Evolutionary conservation across 345 rosid species (phyloP).

Genomic region (Anastatica hierochuntica): DNA sequence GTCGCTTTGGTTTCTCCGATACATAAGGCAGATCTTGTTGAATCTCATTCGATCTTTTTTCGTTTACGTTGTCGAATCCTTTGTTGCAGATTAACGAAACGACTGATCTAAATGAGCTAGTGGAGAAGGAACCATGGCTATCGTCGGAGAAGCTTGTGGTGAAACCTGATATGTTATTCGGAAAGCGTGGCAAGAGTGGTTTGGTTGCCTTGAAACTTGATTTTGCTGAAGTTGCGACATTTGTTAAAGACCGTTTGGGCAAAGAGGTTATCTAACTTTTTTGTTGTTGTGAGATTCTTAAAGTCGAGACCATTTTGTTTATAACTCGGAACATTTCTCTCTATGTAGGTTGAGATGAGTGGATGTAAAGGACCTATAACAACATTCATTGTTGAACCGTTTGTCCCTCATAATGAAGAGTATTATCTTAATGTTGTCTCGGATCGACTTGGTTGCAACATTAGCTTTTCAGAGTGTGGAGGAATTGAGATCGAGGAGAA

Average conservation of each 20-base stretch:
- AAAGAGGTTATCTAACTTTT: slow-evolving; percentile 53
- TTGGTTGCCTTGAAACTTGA: slow-evolving; percentile 76
- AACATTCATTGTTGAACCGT: slow-evolving; percentile 86
- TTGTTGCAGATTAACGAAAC: slow-evolving; percentile 50
- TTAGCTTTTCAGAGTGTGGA: slow-evolving; percentile 95
- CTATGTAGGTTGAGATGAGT: slow-evolving; percentile 70
- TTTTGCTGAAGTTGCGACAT: slow-evolving; percentile 61
- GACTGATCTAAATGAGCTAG: slow-evolving; percentile 67
- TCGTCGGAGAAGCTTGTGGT: slow-evolving; percentile 76
- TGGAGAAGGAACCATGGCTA: slow-evolving; percentile 79
- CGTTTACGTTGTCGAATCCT: not conserved
- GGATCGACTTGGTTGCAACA: slow-evolving; percentile 71
- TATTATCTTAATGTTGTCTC: slow-evolving; percentile 88
- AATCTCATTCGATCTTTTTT: not conserved
- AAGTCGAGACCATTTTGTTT: no score
- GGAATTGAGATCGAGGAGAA: slow-evolving; percentile 96
- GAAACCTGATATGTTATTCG: slow-evolving; percentile 95
- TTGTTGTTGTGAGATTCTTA: not conserved
- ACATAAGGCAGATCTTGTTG: no score
- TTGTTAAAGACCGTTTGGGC: slow-evolving; percentile 73
- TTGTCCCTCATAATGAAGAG: slow-evolving; percentile 81
- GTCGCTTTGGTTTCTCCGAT: slow-evolving; percentile 11
- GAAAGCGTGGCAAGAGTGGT: slow-evolving; percentile 94
- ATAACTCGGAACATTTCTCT: no score
- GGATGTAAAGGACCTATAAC: slow-evolving; percentile 93